phyloP scores from a whole-genome alignment of 1,284 basidiomycete species.

The Amylostereum chailletii region DNA sequence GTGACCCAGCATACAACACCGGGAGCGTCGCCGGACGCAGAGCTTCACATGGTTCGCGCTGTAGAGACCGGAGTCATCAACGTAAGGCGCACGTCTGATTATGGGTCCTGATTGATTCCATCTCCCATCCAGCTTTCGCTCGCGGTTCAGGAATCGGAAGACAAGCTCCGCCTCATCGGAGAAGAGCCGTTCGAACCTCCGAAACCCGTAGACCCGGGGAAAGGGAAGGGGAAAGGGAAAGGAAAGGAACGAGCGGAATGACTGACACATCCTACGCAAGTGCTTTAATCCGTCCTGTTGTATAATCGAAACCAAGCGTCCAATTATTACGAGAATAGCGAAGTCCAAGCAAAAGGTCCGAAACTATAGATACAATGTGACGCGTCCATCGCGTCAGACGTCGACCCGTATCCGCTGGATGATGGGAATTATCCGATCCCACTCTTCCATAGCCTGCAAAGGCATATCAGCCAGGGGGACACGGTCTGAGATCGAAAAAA shows the following conservation, averaged over 20 bases:
- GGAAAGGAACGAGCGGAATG: slow-evolving; percentile 9
- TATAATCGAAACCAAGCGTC: too few species aligned
- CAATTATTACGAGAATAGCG: neutral
- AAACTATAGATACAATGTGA: slow-evolving; percentile 12
- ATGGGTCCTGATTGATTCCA: neutral
- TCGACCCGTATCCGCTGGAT: slow-evolving; percentile 85
- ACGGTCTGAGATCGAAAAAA: slow-evolving; percentile 4
- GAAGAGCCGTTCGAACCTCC: slow-evolving; percentile 14
- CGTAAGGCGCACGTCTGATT: slow-evolving; percentile 32
- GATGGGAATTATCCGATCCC: slow-evolving; percentile 83
- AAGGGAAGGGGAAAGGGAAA: slow-evolving; percentile 23
- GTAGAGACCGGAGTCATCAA: slow-evolving; percentile 85
- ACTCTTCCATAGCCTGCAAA: slow-evolving; percentile 79
- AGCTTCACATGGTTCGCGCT: slow-evolving; percentile 62
- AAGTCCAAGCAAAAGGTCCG: neutral
- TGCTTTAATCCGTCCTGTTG: neutral
- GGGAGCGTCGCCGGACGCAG: slow-evolving; percentile 48
- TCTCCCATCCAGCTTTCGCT: slow-evolving; percentile 47
- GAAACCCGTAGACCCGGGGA: too few species aligned
- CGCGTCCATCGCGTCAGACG: slow-evolving; percentile 36
- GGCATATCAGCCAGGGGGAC: slow-evolving; percentile 5
- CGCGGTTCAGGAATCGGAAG: slow-evolving; percentile 70
- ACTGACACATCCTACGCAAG: neutral
- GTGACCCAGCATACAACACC: slow-evolving; percentile 54
- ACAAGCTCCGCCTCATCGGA: slow-evolving; percentile 38